Evolutionary conservation across 1,139 yeast species (phyloP).

Genomic region (Zygotorulaspora mrakii): DNA sequence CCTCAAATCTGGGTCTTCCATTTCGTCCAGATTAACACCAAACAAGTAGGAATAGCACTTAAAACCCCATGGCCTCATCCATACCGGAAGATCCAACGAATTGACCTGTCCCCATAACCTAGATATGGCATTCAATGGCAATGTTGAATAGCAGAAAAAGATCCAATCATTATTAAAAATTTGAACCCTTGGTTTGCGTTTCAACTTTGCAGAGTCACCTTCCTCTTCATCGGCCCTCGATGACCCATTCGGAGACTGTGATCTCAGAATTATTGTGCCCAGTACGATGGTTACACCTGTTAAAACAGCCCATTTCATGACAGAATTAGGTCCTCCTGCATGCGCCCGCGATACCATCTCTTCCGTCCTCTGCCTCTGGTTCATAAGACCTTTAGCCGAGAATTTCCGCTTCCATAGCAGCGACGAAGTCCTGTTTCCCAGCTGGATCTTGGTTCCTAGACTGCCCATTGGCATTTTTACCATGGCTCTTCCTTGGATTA

Average conservation of each 20-base stretch:
- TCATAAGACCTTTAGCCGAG: slow-evolving; percentile 15
- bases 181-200: slow-evolving; percentile 46
- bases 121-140: slow-evolving; percentile 88
- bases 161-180: slow-evolving; percentile 66
- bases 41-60: slow-evolving; percentile 72
- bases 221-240: slow-evolving; percentile 24
- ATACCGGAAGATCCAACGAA: slow-evolving; percentile 75
- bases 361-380: slow-evolving; percentile 14
- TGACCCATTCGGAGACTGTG: slow-evolving; percentile 24
- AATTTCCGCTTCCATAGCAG: slow-evolving; percentile 27
- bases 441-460: slow-evolving; percentile 22
- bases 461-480: slow-evolving; percentile 21
- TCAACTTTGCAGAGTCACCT: slow-evolving; percentile 42
- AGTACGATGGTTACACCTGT: slow-evolving; percentile 33
- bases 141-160: slow-evolving; percentile 79
- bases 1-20: slow-evolving; percentile 74
- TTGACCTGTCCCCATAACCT: slow-evolving; percentile 93
- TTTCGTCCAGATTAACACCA: slow-evolving; percentile 87
- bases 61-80: slow-evolving; percentile 84
- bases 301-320: slow-evolving; percentile 47
- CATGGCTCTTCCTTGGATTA: slow-evolving; percentile 22
- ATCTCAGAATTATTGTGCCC: slow-evolving; percentile 27
- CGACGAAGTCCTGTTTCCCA: slow-evolving; percentile 28
- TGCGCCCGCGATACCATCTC: slow-evolving; percentile 13
- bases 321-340: slow-evolving; percentile 9